These are phyloP conservation scores for Rhinocladiella similis DNA, from an alignment of 2,329 filamentous ascomycete genomes.

Conservation along the genomic window DNA sequence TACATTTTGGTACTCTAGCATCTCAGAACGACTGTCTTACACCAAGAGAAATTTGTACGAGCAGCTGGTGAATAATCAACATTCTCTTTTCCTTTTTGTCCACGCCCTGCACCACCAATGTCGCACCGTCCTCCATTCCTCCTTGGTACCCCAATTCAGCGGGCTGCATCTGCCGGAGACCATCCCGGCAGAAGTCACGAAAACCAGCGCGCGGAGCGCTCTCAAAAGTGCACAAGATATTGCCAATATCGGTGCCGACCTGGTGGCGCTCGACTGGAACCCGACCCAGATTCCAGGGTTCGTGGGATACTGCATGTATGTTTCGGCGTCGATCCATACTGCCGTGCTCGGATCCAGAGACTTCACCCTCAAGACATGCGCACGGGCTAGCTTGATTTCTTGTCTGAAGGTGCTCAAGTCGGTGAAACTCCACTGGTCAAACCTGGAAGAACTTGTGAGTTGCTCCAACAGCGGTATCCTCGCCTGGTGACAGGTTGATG, in stretches of 20 bases:
- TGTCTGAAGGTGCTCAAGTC: constrained; percentile 6
- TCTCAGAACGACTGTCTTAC: constrained; percentile 1
- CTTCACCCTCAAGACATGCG: background rate
- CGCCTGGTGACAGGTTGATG: background rate
- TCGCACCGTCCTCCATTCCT: constrained; percentile 12
- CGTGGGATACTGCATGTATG: constrained; percentile 17
- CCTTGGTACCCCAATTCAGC: constrained; percentile 13
- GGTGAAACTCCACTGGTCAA: constrained; percentile 16
- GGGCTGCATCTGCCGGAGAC: constrained; percentile 2
- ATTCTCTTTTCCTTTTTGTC: constrained; percentile 8
- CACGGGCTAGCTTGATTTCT: constrained; percentile 6
- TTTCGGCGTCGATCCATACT: constrained; percentile 13
- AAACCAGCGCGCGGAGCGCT: constrained; percentile 8
- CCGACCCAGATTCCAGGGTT: constrained; percentile 9
- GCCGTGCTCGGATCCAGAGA: constrained; percentile 8
- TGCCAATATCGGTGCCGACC: constrained; percentile 4
- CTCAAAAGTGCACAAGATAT: constrained; percentile 11
- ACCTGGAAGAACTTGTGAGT: constrained; percentile 13
- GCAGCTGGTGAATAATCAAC: constrained; percentile 10
- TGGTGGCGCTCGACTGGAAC: constrained; percentile 12
- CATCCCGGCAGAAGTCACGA: constrained; percentile 6
- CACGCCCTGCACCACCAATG: constrained; percentile 16
- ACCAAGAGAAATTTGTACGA: constrained; percentile 12
- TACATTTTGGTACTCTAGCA: background rate
- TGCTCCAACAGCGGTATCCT: no score